Percentiles rank a stretch among this genome's conserved stretches.
Conservation (phyloP, 208 protist genomes). For the Leptomonas seymouri region DNA sequence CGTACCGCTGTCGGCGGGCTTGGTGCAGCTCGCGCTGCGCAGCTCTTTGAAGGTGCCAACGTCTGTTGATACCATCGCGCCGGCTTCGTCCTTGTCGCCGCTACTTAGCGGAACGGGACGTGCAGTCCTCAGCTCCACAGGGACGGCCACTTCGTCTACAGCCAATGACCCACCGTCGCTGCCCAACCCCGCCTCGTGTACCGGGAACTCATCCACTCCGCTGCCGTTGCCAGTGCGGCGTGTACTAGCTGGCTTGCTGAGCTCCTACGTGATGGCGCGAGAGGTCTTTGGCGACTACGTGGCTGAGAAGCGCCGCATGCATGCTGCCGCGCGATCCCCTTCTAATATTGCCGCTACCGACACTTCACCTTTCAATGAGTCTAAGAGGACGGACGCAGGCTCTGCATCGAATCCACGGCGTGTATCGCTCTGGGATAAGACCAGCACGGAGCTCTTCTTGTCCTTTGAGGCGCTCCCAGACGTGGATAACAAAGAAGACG, state of each 20-base stretch:
- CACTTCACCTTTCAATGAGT: background rate
- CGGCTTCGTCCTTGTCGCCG: background rate
- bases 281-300: slow-evolving; percentile 27
- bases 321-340: background rate
- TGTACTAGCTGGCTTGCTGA: slow-evolving; percentile 18
- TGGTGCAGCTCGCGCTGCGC: slow-evolving; percentile 1
- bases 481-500: background rate
- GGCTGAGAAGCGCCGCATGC: background rate
- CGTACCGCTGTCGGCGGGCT: slow-evolving; percentile 1
- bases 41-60: slow-evolving; percentile 2
- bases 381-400: background rate
- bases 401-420: background rate
- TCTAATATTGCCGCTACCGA: too few relatives aligned
- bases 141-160: background rate
- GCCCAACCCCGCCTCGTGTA: background rate
- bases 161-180: slow-evolving; percentile 4
- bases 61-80: background rate
- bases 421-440: background rate
- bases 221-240: slow-evolving; percentile 19
- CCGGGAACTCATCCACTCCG: background rate
- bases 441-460: slow-evolving; percentile 13
- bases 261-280: slow-evolving; percentile 27
- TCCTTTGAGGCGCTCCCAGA: slow-evolving; percentile 19
- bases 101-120: background rate
- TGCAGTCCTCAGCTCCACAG: background rate